Base-by-base conservation (phyloP, 2,329 filamentous ascomycete species). In the Ilyonectria destructans region DNA sequence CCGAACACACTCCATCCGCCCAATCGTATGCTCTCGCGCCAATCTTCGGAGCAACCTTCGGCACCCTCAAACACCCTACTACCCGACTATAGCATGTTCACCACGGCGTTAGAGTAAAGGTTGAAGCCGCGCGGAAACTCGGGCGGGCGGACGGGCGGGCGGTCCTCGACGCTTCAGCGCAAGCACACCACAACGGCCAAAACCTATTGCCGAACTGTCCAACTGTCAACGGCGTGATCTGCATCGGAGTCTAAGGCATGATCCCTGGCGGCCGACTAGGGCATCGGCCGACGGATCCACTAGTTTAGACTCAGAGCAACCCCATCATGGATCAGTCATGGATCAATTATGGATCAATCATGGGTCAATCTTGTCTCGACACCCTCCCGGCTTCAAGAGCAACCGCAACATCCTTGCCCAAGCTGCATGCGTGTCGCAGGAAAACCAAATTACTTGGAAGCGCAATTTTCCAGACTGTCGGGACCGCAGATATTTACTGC, bases 401-500 rank as follows among this genome's bases (percentile, higher is more conserved):
- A 46, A 68, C 71, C 57, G 59, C 54, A 56, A 52, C 56, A 73
- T 29, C 73, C 73, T 69, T 68, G 74, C 58, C 56, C 23, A 37
- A 67, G 61, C 64, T 69, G 69, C 74, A 74, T 77, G 69, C 68
- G 64, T 74, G 61, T 73, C 69, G 72, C 74, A 71, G 67, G 59
- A 49, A 60, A 73, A 76, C 73, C 74, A 77, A 77, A 75, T 75
- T 75, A 74, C 74, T 67, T 69, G 73, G 71, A 51, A 74, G 76
- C 74, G 76, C 77, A 78, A 80, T 79, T 80, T 80, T 80, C 78
- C 78, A 80, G 62, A 75, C 76, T 78, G 77, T 79, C 78, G 78
- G 78, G 75, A 77, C 72, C 73, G 73, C 69, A 75, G 71, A 65
- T 70, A 66, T 66, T 70, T 69, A 51, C 26, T 26, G 26, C 26